Base-by-base conservation (phyloP, 345 rosid species). In the Hevea brasiliensis region DNA sequence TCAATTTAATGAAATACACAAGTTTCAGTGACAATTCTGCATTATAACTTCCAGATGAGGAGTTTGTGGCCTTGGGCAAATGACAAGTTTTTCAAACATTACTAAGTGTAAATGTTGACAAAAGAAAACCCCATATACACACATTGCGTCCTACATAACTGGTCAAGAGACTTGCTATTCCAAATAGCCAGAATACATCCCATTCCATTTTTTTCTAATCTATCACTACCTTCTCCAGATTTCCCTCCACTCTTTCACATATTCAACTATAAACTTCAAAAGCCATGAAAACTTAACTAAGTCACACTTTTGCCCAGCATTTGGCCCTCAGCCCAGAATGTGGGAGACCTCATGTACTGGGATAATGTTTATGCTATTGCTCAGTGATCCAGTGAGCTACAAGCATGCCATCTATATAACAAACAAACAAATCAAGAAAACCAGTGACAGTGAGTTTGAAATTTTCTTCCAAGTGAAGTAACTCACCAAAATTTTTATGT, bases 401-500 rank as follows among this genome's bases (percentile, higher is more conserved):
- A 59, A 27, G 18, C n/a, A 53, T n/a, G n/a, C 21, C 21, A 53
- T 13, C 7, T 27, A 18, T 27, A n/a, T 26, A 20, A 27, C 2
- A 23, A 8, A n/a, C 29, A 1, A 32, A 32, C 4, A 32, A 61
- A 26, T 35, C 45, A 47, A 26, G 32, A 67, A 40, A 73, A 40
- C 51, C 67, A 70, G 11, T 37, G 18, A 50, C 4, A 41, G 51
- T 13, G 61, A 23, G 37, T 8, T n/a, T 1, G 23, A 50, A 79
- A 26, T 65, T 20, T 14, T 4, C 3, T 47, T 47, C 51, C 13
- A 26, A 8, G 24, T 29, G n/a, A n/a, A n/a, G n/a, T 3, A 14
- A 14, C 59, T 80, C n/a, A 85, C 87, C 89, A 79, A 70, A 76
- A 53, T 32, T 50, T 70, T 59, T 64, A 54, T n/a, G n/a, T 53